Conservation (phyloP, 129 eudicot genomes). For the Artemisia argyi region DNA sequence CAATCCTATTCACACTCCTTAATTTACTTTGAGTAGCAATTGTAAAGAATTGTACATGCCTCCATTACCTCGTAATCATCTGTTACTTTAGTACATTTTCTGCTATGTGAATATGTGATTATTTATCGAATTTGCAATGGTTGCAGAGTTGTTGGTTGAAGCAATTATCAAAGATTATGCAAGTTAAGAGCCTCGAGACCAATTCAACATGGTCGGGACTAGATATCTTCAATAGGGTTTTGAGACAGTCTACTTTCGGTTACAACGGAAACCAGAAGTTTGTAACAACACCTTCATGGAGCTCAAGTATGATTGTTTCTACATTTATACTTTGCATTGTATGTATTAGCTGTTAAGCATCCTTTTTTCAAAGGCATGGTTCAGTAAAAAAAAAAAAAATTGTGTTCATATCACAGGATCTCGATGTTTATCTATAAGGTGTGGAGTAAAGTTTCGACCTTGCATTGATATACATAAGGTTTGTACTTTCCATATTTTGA, state of each 20-base stretch:
- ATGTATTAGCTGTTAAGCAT: background rate
- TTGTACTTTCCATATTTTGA: background rate
- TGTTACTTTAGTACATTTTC: no score
- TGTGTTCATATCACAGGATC: slow-evolving; percentile 35
- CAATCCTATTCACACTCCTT: no score
- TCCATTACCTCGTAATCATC: no score
- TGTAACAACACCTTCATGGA: slow-evolving; percentile 20
- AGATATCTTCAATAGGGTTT: slow-evolving; percentile 14
- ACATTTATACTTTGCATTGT: background rate
- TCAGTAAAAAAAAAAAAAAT: background rate
- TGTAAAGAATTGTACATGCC: no score
- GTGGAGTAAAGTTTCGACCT: slow-evolving; percentile 87
- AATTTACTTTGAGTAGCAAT: no score
- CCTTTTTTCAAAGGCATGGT: background rate
- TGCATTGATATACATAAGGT: slow-evolving; percentile 99
- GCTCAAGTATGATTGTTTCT: slow-evolving; percentile 28
- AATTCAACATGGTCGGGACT: slow-evolving; percentile 18
- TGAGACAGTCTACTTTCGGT: slow-evolving; percentile 12
- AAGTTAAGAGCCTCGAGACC: slow-evolving; percentile 23
- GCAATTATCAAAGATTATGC: slow-evolving; percentile 22
- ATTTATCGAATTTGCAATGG: background rate
- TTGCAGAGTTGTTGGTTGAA: slow-evolving; percentile 16
- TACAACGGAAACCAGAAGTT: slow-evolving; percentile 17
- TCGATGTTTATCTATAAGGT: slow-evolving; percentile 46
- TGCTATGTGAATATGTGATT: no score